Evolutionary conservation across 176 grass and related monocot species (phyloP).

Genomic region (Triticum monococcum): DNA sequence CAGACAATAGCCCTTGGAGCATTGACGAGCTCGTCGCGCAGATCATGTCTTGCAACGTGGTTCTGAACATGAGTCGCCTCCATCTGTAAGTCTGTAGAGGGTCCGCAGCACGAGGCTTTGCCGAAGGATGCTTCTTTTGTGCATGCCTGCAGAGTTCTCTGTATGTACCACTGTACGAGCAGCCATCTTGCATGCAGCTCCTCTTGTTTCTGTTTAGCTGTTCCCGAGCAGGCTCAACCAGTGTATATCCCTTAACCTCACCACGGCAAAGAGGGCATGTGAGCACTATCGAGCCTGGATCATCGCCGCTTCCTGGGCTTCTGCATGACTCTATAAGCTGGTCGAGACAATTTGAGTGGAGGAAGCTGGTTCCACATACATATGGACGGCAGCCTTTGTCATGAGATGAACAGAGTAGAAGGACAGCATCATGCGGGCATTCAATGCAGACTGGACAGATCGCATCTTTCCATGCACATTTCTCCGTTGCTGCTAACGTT

Average conservation of each 20-base stretch:
- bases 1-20: neutral
- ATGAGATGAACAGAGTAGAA: conserved; percentile 86
- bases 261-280: conserved; percentile 80
- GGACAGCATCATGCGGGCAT: conserved; percentile 75
- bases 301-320: conserved; percentile 31
- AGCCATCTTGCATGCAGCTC: conserved; percentile 68
- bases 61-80: conserved; percentile 47
- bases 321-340: conserved; percentile 63
- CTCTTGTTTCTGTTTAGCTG: conserved; percentile 70
- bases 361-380: conserved; percentile 69
- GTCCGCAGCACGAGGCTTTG: conserved; percentile 57
- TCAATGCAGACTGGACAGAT: conserved; percentile 85
- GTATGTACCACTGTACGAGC: conserved; percentile 65
- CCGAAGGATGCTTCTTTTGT: conserved; percentile 48
- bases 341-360: conserved; percentile 79
- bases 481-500: conserved; percentile 51
- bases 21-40: conserved; percentile 51
- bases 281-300: conserved; percentile 45
- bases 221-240: conserved; percentile 67
- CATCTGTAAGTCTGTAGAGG: conserved; percentile 58
- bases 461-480: conserved; percentile 65
- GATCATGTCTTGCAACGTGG: conserved; percentile 61
- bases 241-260: conserved; percentile 75
- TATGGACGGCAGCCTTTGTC: conserved; percentile 82
- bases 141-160: conserved; percentile 60